Base-by-base conservation (phyloP, 306 rosid genomes). In the Lablab purpureus region DNA sequence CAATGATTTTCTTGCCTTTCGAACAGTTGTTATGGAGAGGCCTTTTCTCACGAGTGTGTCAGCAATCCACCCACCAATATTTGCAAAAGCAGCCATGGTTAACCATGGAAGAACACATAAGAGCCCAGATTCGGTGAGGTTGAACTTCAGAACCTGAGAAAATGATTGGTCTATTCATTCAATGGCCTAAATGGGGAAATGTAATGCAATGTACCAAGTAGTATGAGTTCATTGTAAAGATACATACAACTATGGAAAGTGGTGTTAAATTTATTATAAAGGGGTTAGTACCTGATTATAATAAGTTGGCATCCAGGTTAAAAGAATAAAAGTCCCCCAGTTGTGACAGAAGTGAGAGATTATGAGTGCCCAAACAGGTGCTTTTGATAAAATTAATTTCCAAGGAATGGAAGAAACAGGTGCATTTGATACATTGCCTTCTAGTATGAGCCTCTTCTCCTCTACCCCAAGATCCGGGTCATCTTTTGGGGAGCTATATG, bases 231-330 rank as follows among this genome's bases (percentile, higher is more conserved):
- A 64, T 36, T 64, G 46, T 23, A 34, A 34, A 64, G 59, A 46
- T 60, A 28, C 45, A 75, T 74, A 27, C 59, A 60, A 60, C 71
- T 45, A 60, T 9, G 27, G 21, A 74, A 75, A 34, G 70, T 64
- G 46, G n/a, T 30, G 12, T n/a, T 64, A 34, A n/a, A 28, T 60
- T 63, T 63, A 34, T n/a, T 4, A 64, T 36, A 18, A 64, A 34
- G 3, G 10, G 41, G 70, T 36, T 36, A n/a, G 13, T 64, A 94
- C 98, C 97, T 94, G 97, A 84, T 92, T 94, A 86, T 94, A 94
- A 88, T 94, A 94, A 12, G 98, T 94, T 25, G 98, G 97, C 98
- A 92, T 94, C 98, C 98, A 94, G 19, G 97, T 94, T 86, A 94
- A 80, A 55, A 94, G 88, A 85, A 94, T 94, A 84, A 94, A 94